Evolutionary conservation across 139 green algal species (phyloP).

Genomic region (Parachlorella kessleri): DNA sequence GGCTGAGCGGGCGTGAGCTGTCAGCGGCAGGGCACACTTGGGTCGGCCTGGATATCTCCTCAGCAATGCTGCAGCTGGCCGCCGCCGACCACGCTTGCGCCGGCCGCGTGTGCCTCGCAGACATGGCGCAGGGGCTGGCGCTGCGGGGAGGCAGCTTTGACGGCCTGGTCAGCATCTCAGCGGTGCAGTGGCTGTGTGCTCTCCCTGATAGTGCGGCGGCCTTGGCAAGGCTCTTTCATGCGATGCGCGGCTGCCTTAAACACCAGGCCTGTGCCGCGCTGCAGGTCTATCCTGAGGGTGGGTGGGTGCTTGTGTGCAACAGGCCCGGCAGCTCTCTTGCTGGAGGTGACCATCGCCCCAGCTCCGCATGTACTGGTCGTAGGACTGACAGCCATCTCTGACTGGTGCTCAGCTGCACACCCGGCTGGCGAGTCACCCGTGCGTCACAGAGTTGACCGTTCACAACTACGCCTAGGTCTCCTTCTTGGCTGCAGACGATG

Average conservation of each 20-base stretch:
- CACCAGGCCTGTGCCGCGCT: constrained; percentile 10
- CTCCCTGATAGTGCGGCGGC: neutral
- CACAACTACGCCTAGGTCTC: no score
- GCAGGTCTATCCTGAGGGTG: constrained; percentile 45
- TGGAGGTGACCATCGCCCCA: no score
- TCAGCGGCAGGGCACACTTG: constrained; percentile 73
- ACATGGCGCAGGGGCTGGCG: constrained; percentile 86
- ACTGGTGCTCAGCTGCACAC: no score
- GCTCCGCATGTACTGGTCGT: no score
- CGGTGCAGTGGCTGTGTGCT: constrained; percentile 53
- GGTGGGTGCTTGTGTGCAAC: neutral
- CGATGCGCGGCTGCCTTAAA: constrained; percentile 17
- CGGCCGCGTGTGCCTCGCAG: constrained; percentile 25
- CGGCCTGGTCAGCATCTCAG: constrained; percentile 69
- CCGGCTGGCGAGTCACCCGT: no score
- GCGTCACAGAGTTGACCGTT: no score
- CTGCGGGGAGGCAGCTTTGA: constrained; percentile 75
- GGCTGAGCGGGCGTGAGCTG: constrained; percentile 75
- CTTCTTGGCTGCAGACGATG: constrained; percentile 38
- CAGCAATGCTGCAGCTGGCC: constrained; percentile 38
- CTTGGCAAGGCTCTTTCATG: constrained; percentile 12
- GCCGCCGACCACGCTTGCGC: neutral
- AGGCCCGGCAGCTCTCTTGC: no score
- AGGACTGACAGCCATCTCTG: no score
- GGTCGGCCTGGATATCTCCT: constrained; percentile 90